Evolutionary conservation across 2,329 filamentous ascomycete genomes (phyloP).

Genomic region (Sarocladium oryzae): DNA sequence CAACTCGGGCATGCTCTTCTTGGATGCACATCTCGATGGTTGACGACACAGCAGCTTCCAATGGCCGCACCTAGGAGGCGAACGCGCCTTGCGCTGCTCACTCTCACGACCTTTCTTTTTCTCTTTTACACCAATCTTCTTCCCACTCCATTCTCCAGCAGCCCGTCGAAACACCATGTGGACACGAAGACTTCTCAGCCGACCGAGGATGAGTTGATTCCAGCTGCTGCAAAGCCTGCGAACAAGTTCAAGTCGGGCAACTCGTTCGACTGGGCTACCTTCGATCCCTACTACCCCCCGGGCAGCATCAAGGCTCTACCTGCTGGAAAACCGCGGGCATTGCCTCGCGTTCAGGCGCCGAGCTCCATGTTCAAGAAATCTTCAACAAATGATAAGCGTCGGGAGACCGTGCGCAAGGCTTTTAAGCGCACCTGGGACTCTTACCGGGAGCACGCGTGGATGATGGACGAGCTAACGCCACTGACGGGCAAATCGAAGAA

Average conservation of each 20-base stretch:
- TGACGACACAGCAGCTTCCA: background rate
- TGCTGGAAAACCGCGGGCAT: background rate
- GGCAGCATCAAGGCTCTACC: constrained; percentile 12
- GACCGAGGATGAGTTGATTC: constrained; percentile 6
- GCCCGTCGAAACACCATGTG: background rate
- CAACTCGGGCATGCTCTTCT: background rate
- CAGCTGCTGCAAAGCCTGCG: constrained; percentile 5
- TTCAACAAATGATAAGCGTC: constrained; percentile 9
- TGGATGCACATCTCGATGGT: background rate
- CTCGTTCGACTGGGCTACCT: constrained; percentile 11
- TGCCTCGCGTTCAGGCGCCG: constrained; percentile 12
- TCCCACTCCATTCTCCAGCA: background rate
- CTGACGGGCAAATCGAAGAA: constrained; percentile 40
- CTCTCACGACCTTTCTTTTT: constrained; percentile 4
- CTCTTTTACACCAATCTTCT: constrained; percentile 5
- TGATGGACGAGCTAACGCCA: constrained; percentile 44
- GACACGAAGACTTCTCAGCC: constrained; percentile 1
- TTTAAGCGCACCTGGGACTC: constrained; percentile 32
- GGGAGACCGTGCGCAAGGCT: constrained; percentile 10
- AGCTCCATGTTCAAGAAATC: constrained; percentile 9
- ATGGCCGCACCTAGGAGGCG: constrained; percentile 6
- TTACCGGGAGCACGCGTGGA: constrained; percentile 47
- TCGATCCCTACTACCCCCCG: constrained; percentile 11
- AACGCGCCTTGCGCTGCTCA: constrained; percentile 8
- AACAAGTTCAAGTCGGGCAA: constrained; percentile 8